These are phyloP conservation scores for Coemansia sp. DNA, from an alignment of 192 early-diverging fungal genomes.

Conservation along the genomic window DNA sequence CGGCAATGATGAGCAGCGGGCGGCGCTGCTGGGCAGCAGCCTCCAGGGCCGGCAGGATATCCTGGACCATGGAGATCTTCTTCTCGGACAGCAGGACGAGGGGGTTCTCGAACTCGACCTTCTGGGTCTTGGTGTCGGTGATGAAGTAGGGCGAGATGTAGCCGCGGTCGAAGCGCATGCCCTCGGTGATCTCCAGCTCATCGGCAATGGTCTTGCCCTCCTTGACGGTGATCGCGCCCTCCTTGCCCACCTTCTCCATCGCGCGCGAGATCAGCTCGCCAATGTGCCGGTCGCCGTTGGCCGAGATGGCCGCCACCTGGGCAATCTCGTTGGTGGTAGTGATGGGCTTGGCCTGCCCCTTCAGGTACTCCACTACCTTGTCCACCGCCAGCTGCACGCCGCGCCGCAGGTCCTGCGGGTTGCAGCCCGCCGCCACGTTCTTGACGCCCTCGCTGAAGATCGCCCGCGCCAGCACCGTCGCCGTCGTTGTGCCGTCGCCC, in stretches of 20 bases:
- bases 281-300: conserved; percentile 97
- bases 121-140: conserved; percentile 96
- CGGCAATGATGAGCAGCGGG: conserved; percentile 94
- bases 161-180: conserved; percentile 99
- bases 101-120: conserved; percentile 99
- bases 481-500: conserved; percentile 99
- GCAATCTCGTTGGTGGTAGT: conserved; percentile 96
- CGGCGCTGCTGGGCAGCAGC: conserved; percentile 89
- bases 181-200: conserved; percentile 98
- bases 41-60: conserved; percentile 95
- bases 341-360: conserved; percentile 83
- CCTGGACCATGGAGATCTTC: conserved; percentile 94
- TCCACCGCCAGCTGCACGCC: conserved; percentile 94
- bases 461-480: conserved; percentile 95
- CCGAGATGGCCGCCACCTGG: conserved; percentile 98
- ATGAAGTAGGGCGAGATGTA: conserved; percentile 99
- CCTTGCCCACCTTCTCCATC: conserved; percentile 99
- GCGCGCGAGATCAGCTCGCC: conserved; percentile 96
- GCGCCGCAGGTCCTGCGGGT: conserved; percentile 96
- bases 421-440: conserved; percentile 98
- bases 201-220: conserved; percentile 99
- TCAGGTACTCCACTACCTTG: conserved; percentile 86
- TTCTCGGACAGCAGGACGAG: conserved; percentile 96
- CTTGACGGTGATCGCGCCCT: conserved; percentile 99
- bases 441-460: conserved; percentile 99